Evolutionary conservation across 441 rosid species (phyloP).

Genomic region (Adansonia rubrostipa): DNA sequence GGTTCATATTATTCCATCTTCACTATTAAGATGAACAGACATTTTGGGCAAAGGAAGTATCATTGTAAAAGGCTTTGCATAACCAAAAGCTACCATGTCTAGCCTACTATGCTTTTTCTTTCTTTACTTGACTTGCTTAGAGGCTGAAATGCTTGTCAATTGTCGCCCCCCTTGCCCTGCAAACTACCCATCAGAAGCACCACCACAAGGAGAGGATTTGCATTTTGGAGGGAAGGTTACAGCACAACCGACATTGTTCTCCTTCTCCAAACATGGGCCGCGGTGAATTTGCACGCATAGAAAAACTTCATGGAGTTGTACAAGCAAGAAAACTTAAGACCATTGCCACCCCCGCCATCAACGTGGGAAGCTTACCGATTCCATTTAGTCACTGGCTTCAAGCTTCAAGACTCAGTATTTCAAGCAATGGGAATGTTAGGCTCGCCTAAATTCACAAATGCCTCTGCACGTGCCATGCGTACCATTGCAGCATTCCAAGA

Average conservation of each 20-base stretch:
- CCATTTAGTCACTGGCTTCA: slow-evolving; percentile 15
- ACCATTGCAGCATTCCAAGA: slow-evolving; percentile 81
- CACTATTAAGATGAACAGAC: not conserved
- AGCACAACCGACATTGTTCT: not conserved
- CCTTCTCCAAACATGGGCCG: not conserved
- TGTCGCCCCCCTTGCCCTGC: not conserved
- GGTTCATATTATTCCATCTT: not conserved
- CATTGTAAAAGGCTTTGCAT: not conserved
- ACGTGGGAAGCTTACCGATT: not conserved
- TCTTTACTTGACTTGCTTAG: not conserved
- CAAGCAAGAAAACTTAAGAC: not conserved
- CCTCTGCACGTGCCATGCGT: slow-evolving; percentile 82
- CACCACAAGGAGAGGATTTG: not conserved
- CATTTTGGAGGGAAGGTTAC: not conserved
- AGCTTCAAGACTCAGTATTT: slow-evolving; percentile 3
- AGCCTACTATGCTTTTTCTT: not conserved
- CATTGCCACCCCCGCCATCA: not conserved
- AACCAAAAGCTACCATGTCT: not conserved
- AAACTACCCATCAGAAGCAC: not conserved
- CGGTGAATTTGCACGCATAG: not conserved
- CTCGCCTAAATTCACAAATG: slow-evolving; percentile 67
- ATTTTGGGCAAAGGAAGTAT: not conserved
- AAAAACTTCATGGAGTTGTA: not conserved
- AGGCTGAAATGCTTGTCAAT: not conserved
- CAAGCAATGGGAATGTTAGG: slow-evolving; percentile 60